A percentile compares a stretch with the other conserved stretches of the same genome.
These are phyloP conservation scores for Diaporthe capsici DNA, from an alignment of 2,329 filamentous ascomycete species.

Conservation along the genomic window DNA sequence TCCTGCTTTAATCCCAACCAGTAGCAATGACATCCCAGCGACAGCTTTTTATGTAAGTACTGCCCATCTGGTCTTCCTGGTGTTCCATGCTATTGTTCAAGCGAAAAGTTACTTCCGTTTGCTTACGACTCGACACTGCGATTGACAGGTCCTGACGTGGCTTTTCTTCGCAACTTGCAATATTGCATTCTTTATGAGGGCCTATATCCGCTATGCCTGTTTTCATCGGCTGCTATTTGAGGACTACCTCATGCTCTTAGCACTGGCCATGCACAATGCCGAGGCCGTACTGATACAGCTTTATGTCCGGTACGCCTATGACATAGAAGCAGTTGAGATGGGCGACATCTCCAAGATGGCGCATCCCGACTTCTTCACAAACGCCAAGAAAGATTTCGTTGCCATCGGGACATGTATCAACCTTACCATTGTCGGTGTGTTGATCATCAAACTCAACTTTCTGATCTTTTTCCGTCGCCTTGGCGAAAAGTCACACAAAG, in stretches of 20 bases:
- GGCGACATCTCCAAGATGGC: background rate
- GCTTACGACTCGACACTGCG: background rate
- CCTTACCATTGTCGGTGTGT: slow-evolving; percentile 30
- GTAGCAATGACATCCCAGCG: background rate
- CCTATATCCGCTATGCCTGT: slow-evolving; percentile 40
- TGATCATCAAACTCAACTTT: slow-evolving; percentile 41
- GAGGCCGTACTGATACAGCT: slow-evolving; percentile 16
- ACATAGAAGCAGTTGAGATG: background rate
- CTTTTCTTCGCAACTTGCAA: background rate
- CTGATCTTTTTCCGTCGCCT: slow-evolving; percentile 39
- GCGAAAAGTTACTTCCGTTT: background rate
- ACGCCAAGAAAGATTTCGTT: slow-evolving; percentile 1
- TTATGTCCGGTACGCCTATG: background rate
- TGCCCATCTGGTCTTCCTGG: background rate
- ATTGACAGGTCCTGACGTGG: background rate
- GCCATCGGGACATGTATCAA: slow-evolving; percentile 15
- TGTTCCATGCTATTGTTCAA: background rate
- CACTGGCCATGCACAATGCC: slow-evolving; percentile 33
- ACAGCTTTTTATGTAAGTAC: background rate
- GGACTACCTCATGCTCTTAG: slow-evolving; percentile 44
- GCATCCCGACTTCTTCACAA: slow-evolving; percentile 1
- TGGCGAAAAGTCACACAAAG: background rate
- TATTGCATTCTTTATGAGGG: background rate
- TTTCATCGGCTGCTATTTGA: slow-evolving; percentile 43
- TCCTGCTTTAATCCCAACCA: background rate